Conservation (phyloP, 2,329 filamentous ascomycete genomes). For the Mycocentrospora acerina region DNA sequence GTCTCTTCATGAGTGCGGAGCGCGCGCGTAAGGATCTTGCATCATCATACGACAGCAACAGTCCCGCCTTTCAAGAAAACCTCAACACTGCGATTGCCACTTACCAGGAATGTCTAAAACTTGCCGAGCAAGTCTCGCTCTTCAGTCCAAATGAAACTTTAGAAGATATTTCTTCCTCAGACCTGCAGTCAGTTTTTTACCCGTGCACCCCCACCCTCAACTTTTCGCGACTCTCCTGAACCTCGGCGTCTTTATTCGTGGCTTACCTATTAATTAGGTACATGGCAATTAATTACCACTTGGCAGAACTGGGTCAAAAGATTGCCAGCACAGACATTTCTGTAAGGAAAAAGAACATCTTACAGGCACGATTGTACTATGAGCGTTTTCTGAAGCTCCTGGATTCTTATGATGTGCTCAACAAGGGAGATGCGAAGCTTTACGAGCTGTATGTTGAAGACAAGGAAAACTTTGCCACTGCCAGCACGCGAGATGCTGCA, state of each 20-base stretch:
- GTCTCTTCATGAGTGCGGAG: slow-evolving; percentile 59
- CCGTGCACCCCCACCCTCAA: background rate
- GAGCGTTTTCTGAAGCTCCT: slow-evolving; percentile 76
- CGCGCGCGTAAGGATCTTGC: slow-evolving; percentile 60
- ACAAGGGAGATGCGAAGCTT: slow-evolving; percentile 64
- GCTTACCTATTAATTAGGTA: slow-evolving; percentile 52
- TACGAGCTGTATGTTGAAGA: slow-evolving; percentile 73
- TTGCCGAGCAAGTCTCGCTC: slow-evolving; percentile 70
- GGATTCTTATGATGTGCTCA: slow-evolving; percentile 76
- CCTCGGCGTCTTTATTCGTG: slow-evolving; percentile 2
- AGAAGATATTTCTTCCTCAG: slow-evolving; percentile 82
- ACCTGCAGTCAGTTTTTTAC: slow-evolving; percentile 64
- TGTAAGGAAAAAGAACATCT: slow-evolving; percentile 61
- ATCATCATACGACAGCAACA: slow-evolving; percentile 64
- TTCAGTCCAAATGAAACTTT: slow-evolving; percentile 89
- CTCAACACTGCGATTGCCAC: slow-evolving; percentile 67
- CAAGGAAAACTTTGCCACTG: slow-evolving; percentile 71
- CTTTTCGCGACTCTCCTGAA: background rate
- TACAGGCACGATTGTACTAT: slow-evolving; percentile 67
- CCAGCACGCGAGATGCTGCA: slow-evolving; percentile 65
- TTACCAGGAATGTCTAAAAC: slow-evolving; percentile 71
- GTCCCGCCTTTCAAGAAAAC: slow-evolving; percentile 65
- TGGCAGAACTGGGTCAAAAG: slow-evolving; percentile 77
- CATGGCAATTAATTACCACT: slow-evolving; percentile 72
- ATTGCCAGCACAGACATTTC: slow-evolving; percentile 57